These are phyloP conservation scores for Tuctoria greenei DNA, from an alignment of 176 grass and related monocot species.

Conservation along the genomic window DNA sequence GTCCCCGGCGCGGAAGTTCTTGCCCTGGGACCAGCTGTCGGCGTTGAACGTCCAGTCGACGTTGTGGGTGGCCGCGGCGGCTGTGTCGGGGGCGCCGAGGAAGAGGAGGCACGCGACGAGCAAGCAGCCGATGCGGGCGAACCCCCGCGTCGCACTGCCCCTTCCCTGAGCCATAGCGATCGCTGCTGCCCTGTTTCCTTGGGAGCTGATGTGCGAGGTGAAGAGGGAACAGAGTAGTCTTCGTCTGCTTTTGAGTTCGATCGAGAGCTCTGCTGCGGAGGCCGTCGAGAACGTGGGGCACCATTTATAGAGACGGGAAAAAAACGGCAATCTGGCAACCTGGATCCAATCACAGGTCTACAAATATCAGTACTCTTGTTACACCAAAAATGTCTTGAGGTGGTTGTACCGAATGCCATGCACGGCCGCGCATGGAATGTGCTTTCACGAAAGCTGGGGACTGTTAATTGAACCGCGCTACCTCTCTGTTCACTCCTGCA, in stretches of 20 bases:
- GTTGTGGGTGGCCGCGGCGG: conserved; percentile 45
- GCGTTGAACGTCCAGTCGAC: conserved; percentile 67
- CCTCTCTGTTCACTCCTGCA: no score
- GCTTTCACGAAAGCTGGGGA: conserved; percentile 25
- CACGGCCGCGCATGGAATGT: conserved; percentile 7
- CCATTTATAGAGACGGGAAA: conserved; percentile 31
- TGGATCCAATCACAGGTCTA: conserved; percentile 19
- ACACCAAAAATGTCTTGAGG: background rate
- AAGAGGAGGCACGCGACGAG: conserved; percentile 35
- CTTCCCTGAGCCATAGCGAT: conserved; percentile 67
- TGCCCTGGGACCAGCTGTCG: conserved; percentile 52
- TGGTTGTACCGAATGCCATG: conserved; percentile 41
- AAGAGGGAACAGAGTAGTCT: conserved; percentile 1
- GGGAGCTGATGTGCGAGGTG: background rate
- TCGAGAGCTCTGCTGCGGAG: background rate
- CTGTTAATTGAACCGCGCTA: background rate
- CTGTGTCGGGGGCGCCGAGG: conserved; percentile 24
- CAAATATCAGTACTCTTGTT: background rate
- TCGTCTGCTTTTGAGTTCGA: conserved; percentile 1
- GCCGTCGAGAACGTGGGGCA: background rate
- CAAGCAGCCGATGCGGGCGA: conserved; percentile 41
- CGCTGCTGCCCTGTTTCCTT: no score
- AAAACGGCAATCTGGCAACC: conserved; percentile 1
- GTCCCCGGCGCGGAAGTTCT: conserved; percentile 59
- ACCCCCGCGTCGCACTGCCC: conserved; percentile 50